Percentiles rank a stretch among this genome's conserved stretches.
phyloP scores from a whole-genome alignment of 495 filamentous ascomycete genomes.

The Aspergillus hancockii region DNA sequence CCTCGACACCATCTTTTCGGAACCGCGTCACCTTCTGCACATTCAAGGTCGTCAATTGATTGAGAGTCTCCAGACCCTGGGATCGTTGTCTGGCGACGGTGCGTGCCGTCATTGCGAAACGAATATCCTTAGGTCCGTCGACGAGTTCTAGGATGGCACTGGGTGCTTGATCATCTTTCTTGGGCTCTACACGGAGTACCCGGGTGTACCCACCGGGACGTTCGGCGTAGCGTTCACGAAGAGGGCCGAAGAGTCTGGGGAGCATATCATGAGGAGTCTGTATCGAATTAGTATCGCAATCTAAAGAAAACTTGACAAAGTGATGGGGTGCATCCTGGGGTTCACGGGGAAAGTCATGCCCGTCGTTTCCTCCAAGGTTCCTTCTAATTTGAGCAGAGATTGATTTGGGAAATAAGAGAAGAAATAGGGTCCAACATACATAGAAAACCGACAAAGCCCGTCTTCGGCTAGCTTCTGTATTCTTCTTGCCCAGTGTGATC shows the following conservation, averaged over 20 bases:
- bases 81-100: slow-evolving; percentile 65
- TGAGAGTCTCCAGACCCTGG: slow-evolving; percentile 52
- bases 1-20: slow-evolving; percentile 63
- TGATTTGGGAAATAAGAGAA: not conserved
- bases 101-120: slow-evolving; percentile 87
- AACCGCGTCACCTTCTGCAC: slow-evolving; percentile 82
- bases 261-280: slow-evolving; percentile 67
- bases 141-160: slow-evolving; percentile 95
- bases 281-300: not conserved
- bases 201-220: slow-evolving; percentile 93
- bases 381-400: not conserved
- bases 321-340: not conserved
- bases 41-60: slow-evolving; percentile 73
- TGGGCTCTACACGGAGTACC: slow-evolving; percentile 81
- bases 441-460: slow-evolving; percentile 75
- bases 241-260: slow-evolving; percentile 83
- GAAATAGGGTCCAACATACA: slow-evolving; percentile 53
- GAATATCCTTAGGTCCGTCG: slow-evolving; percentile 92
- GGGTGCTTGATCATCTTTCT: slow-evolving; percentile 73
- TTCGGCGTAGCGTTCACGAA: slow-evolving; percentile 76
- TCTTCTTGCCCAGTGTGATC: slow-evolving; percentile 88
- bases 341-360: not conserved
- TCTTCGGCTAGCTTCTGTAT: slow-evolving; percentile 71
- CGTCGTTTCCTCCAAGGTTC: not conserved
- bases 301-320: not conserved